A percentile compares a stretch with the other conserved stretches of the same genome.
Evolutionary conservation across 192 early-diverging fungal genomes (phyloP).

Genomic region (Ambispora gerdemannii): DNA sequence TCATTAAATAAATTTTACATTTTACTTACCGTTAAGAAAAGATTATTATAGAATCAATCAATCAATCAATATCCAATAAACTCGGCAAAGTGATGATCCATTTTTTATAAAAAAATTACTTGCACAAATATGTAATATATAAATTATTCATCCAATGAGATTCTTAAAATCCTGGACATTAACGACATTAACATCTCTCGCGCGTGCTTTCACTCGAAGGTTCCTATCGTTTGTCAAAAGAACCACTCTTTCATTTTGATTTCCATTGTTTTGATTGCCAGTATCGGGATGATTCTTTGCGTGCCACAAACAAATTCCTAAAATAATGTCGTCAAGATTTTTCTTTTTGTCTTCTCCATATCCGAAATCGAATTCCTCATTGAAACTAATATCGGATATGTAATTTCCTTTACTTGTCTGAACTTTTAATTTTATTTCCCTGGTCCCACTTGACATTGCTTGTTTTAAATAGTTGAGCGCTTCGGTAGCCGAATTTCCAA

Average conservation of each 20-base stretch:
- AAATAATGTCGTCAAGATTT: slow-evolving; percentile 59
- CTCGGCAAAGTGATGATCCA: too few relatives aligned
- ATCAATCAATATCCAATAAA: too few relatives aligned
- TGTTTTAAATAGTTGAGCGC: slow-evolving; percentile 46
- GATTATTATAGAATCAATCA: too few relatives aligned
- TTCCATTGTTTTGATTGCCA: neutral
- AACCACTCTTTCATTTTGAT: slow-evolving; percentile 24
- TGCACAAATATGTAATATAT: too few relatives aligned
- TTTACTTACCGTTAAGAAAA: too few relatives aligned
- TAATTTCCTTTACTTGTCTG: slow-evolving; percentile 58
- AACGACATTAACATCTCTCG: slow-evolving; percentile 48
- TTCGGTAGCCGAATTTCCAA: slow-evolving; percentile 46
- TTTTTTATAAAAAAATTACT: too few relatives aligned
- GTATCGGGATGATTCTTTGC: slow-evolving; percentile 27
- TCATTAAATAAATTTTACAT: too few relatives aligned
- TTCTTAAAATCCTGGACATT: slow-evolving; percentile 37
- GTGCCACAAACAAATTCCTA: slow-evolving; percentile 55
- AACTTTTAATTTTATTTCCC: slow-evolving; percentile 44
- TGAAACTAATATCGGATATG: slow-evolving; percentile 50
- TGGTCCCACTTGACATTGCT: slow-evolving; percentile 14
- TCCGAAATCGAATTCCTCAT: slow-evolving; percentile 37
- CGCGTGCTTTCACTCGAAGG: slow-evolving; percentile 54
- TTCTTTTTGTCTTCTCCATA: slow-evolving; percentile 51
- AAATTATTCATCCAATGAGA: too few relatives aligned
- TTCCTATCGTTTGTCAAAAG: slow-evolving; percentile 61